phyloP scores from a whole-genome alignment of 2,329 filamentous ascomycete genomes.

The Didymella keratinophila region DNA sequence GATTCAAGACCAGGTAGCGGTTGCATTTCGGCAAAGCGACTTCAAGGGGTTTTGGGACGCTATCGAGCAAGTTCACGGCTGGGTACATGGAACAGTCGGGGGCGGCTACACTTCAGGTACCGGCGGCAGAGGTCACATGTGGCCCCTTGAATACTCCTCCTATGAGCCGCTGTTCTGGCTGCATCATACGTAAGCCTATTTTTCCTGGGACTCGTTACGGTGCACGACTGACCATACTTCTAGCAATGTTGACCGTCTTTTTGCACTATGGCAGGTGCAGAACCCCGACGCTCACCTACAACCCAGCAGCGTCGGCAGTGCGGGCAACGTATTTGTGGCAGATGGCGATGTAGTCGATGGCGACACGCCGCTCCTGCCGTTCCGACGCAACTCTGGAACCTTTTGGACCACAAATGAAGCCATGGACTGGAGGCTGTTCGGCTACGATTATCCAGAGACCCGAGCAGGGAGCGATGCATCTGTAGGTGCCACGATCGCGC shows the following conservation, averaged over 20 bases:
- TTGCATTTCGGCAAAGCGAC: conserved; percentile 11
- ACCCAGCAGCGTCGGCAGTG: conserved; percentile 48
- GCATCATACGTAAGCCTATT: conserved; percentile 49
- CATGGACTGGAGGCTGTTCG: conserved; percentile 35
- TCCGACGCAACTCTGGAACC: conserved; percentile 29
- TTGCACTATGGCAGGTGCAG: conserved; percentile 78
- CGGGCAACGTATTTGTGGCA: conserved; percentile 52
- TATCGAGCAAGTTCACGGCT: conserved; percentile 38
- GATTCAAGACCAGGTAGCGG: conserved; percentile 27
- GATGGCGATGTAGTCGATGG: conserved; percentile 54
- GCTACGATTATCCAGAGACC: conserved; percentile 48
- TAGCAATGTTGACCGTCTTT: conserved; percentile 54
- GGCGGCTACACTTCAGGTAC: conserved; percentile 26
- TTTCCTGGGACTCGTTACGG: background rate
- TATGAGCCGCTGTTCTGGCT: conserved; percentile 72
- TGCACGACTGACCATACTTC: background rate
- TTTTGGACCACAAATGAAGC: conserved; percentile 46
- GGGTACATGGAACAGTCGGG: conserved; percentile 57
- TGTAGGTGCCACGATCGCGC: conserved; percentile 30
- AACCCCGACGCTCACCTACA: conserved; percentile 72
- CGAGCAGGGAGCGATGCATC: conserved; percentile 35
- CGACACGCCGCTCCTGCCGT: conserved; percentile 53
- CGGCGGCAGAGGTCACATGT: conserved; percentile 68
- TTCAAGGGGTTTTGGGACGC: conserved; percentile 50
- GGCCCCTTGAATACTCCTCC: conserved; percentile 72